Base-by-base conservation (phyloP, 2,329 filamentous ascomycete species). In the Xylaria polymorpha region DNA sequence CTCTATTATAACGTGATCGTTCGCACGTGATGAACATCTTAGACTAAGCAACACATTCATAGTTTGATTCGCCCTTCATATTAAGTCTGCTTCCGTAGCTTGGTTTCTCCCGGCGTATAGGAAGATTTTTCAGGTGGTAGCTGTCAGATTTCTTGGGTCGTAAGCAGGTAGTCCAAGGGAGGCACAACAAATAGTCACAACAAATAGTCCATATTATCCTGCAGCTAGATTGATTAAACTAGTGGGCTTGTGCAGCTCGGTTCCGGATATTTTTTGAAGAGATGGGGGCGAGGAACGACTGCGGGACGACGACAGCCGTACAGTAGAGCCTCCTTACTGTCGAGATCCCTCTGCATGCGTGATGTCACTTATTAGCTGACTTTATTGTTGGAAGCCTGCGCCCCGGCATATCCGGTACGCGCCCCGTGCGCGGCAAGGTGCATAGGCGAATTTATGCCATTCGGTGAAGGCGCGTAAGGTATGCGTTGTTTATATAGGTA, bases 341-440 rank as follows among this genome's bases (percentile, higher is more conserved):
- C 44, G 20, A 61, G 44, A 22, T 39, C 32, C 20, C n/a, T 61
- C 58, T 50, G n/a, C 29, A 61, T 29, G 46, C 18, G 37, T 32
- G 22, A 14, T 43, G 37, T 41, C 46, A 61, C 46, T 18, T 20
- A n/a, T 44, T n/a, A 4, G 15, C 35, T 61, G 20, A 37, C 39
- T 51, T 12, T 9, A 20, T 58, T 15, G 7, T 35, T 35, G 4
- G 14, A 22, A 46, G 41, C 22, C 9, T 8, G 18, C 46, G 25
- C 8, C 22, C 56, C 56, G 56, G 41, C 56, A 44, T 59, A 44
- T 59, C 56, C 56, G 55, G 14, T 20, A 32, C 25, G n/a, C 35
- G 41, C 25, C 39, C 39, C 56, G 56, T 37, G 41, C 41, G 9
- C 12, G 25, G 8, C 22, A 46, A 59, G 22, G 6, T 22, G 55